Base-by-base conservation (phyloP, 2,329 filamentous ascomycete genomes). In the Xylariaceae sp. region DNA sequence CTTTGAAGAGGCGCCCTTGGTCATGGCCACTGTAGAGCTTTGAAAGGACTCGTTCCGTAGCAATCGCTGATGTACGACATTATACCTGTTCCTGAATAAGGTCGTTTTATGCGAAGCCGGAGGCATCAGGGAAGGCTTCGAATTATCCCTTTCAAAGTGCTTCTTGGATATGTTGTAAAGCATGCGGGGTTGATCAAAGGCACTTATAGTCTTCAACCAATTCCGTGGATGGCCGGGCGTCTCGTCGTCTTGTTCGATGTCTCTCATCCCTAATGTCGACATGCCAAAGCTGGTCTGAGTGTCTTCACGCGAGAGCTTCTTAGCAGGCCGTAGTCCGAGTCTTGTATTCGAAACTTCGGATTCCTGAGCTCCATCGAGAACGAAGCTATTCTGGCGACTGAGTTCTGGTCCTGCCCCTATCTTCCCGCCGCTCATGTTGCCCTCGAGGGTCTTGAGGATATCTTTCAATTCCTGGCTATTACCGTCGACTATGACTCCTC, bases 21-120 rank as follows among this genome's bases (percentile, higher is more conserved):
- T 80, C 1, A 82, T 81, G 6, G 88, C 84, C 57, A 96, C 86
- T 17, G 88, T 81, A 1, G 92, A 91, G 17, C 86, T 86, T 72
- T 97, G 92, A 68, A 99, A 99, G 17, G 90, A 87, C 74, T 97
- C 92, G 71, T 97, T 97, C 53, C 94, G 88, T 47, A 97, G 82
- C 15, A 97, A 83, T 15, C 94, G 87, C 73, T 97, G 93, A 72
- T 97, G 89, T 54, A 97, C 88, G 57, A 97, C 83, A 68, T 96
- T 89, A 73, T 95, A 97, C 63, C 92, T 84, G 72, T 97, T 92
- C 65, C 92, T 85, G 75, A 97, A 97, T 50, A 94, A 78, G 2
- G 85, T 80, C 1, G 91, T 96, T 74, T 96, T 96, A 70, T 92
- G 88, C 4, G 86, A 84, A 13, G 91, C 86, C 7, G 84, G 78